Conservation (phyloP, 2,329 filamentous ascomycete genomes). For the Metarhizium album region DNA sequence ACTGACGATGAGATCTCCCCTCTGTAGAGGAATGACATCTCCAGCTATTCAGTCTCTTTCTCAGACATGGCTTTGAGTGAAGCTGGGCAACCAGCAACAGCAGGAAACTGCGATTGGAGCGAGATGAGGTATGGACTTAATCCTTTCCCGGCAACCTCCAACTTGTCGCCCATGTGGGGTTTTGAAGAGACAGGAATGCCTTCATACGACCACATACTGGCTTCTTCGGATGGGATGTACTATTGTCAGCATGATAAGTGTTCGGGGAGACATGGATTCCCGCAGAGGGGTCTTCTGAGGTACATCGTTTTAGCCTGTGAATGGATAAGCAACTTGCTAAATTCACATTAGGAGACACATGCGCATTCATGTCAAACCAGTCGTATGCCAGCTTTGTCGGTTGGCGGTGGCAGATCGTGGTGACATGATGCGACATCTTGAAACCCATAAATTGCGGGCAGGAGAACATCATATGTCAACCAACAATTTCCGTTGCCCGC, state of each 20-base stretch:
- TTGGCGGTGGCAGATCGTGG: background rate
- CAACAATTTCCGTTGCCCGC: background rate
- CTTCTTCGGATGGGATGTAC: slow-evolving; percentile 1
- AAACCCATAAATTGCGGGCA: too few species aligned
- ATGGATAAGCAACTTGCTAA: background rate
- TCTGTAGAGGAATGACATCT: background rate
- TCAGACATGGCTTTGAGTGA: background rate
- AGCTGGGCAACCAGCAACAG: background rate
- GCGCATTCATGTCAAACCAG: slow-evolving; percentile 1
- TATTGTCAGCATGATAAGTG: background rate
- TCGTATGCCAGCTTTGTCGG: background rate
- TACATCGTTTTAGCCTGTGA: too few species aligned
- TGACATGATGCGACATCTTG: background rate
- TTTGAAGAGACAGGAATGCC: slow-evolving; percentile 2
- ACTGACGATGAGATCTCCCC: background rate
- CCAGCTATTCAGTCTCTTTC: background rate
- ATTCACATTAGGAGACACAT: background rate
- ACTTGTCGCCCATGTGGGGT: background rate
- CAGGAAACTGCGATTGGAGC: background rate
- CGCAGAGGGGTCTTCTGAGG: background rate
- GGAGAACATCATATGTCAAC: too few species aligned
- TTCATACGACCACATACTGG: background rate
- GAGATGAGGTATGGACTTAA: background rate
- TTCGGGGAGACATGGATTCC: background rate
- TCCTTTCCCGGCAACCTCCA: background rate